These are phyloP conservation scores for Neofusicoccum laricinum DNA, from an alignment of 2,329 filamentous ascomycete species.

Conservation along the genomic window DNA sequence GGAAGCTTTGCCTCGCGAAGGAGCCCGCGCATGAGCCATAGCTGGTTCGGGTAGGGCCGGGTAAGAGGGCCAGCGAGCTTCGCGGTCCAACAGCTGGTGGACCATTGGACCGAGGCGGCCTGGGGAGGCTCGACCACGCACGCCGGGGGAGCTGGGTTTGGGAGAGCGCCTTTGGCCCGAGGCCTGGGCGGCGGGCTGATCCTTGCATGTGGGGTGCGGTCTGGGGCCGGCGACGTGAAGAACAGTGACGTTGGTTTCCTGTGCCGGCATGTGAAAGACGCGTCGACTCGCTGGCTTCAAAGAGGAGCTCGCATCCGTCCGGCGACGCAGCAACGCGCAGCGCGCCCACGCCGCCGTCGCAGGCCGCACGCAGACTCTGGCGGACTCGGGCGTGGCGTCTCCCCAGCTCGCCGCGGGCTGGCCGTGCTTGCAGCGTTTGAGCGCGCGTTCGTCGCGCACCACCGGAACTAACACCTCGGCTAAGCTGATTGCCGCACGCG, in stretches of 20 bases:
- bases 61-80: conserved; percentile 4
- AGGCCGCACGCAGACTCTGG: not conserved
- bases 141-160: not conserved
- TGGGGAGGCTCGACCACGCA: not conserved
- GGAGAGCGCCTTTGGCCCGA: conserved; percentile 17
- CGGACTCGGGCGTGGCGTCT: no score
- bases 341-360: not conserved
- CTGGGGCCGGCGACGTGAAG: conserved; percentile 12
- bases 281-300: not conserved
- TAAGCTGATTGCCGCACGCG: not conserved
- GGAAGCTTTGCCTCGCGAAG: not conserved
- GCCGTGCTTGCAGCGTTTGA: not conserved
- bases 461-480: conserved; percentile 15
- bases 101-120: conserved; percentile 15
- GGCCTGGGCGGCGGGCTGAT: conserved; percentile 12
- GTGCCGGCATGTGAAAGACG: conserved; percentile 5
- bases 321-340: not conserved
- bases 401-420: not conserved
- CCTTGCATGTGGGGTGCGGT: conserved; percentile 13
- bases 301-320: not conserved
- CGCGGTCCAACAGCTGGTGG: not conserved
- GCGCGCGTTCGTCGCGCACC: not conserved
- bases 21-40: conserved; percentile 10
- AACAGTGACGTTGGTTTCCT: conserved; percentile 10
- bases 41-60: conserved; percentile 13